These are phyloP conservation scores for Aspergillus sclerotioniger DNA, from an alignment of 495 filamentous ascomycete genomes.

Conservation along the genomic window DNA sequence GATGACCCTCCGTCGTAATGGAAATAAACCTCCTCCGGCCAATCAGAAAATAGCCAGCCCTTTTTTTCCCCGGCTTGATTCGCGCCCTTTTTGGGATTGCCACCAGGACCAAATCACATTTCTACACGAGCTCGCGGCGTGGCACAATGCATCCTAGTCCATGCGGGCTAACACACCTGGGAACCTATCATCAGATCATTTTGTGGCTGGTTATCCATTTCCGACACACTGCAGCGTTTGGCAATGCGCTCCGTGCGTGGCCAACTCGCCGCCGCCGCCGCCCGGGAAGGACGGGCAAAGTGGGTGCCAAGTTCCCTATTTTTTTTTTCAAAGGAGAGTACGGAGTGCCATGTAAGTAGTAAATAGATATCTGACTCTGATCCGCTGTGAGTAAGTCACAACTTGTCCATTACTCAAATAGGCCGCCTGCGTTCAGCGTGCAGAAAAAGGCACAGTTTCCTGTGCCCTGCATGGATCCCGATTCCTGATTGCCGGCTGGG, in stretches of 20 bases:
- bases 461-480: constrained; percentile 18
- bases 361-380: not conserved
- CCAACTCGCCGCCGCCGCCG: constrained; percentile 11
- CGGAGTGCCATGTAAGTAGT: no score
- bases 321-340: no score
- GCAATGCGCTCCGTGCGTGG: constrained; percentile 5
- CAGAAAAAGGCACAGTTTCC: constrained; percentile 15
- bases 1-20: not conserved
- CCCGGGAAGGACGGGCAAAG: not conserved
- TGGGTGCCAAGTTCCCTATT: no score
- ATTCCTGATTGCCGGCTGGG: constrained; percentile 9
- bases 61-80: constrained; percentile 5
- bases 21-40: not conserved
- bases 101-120: constrained; percentile 15
- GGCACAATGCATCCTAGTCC: constrained; percentile 9
- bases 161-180: constrained; percentile 19
- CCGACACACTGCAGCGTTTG: not conserved
- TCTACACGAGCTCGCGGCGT: constrained; percentile 18
- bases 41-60: not conserved
- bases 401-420: constrained; percentile 19
- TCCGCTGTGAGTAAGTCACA: not conserved
- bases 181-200: constrained; percentile 17
- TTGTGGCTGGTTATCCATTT: constrained; percentile 4
- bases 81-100: constrained; percentile 9
- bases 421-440: constrained; percentile 21